phyloP scores from a whole-genome alignment of 495 filamentous ascomycete species.

The Podospora comata region DNA sequence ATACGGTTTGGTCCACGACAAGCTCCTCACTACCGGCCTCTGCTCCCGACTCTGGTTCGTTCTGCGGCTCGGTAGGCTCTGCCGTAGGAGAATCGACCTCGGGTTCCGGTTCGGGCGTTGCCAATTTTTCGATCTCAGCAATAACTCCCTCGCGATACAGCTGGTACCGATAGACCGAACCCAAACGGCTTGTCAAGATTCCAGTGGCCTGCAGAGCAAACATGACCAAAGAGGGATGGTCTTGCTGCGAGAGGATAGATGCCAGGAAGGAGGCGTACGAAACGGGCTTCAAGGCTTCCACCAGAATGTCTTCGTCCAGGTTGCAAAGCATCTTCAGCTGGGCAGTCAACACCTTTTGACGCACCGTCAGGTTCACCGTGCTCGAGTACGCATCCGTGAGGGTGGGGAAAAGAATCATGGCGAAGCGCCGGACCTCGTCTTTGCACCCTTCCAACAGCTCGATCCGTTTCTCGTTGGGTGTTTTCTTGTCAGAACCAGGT shows the following conservation, averaged over 20 bases:
- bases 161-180: slow-evolving; percentile 87
- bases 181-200: slow-evolving; percentile 76
- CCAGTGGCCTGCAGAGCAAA: slow-evolving; percentile 85
- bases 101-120: slow-evolving; percentile 41
- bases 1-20: slow-evolving; percentile 30
- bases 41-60: slow-evolving; percentile 33
- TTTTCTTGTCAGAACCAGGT: slow-evolving; percentile 50
- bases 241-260: slow-evolving; percentile 92
- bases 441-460: slow-evolving; percentile 77
- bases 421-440: slow-evolving; percentile 83
- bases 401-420: slow-evolving; percentile 91
- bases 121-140: slow-evolving; percentile 79
- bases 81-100: slow-evolving; percentile 21
- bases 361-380: slow-evolving; percentile 94
- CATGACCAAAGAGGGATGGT: slow-evolving; percentile 83
- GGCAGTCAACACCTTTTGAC: slow-evolving; percentile 92
- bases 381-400: slow-evolving; percentile 96
- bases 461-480: slow-evolving; percentile 71
- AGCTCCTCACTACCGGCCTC: slow-evolving; percentile 17
- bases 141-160: slow-evolving; percentile 98
- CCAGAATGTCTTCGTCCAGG: slow-evolving; percentile 74
- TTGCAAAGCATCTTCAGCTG: slow-evolving; percentile 99
- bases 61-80: background rate
- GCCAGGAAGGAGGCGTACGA: slow-evolving; percentile 97
- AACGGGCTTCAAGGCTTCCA: slow-evolving; percentile 83